Base-by-base conservation (phyloP, 169 alveolate species). In the Eimeria sp. region DNA sequence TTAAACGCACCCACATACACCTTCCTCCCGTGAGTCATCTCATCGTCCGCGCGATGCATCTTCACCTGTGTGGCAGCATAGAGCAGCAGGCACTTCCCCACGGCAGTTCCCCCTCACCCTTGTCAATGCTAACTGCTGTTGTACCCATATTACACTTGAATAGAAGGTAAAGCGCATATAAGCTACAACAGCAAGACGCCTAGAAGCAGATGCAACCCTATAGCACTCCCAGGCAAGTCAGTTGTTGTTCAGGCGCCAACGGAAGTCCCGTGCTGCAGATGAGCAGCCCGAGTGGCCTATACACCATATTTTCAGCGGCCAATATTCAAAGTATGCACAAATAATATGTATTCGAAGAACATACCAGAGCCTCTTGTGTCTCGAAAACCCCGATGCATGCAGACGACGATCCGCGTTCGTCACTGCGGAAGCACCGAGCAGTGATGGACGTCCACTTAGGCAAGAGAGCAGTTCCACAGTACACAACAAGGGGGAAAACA, bases 31-130 rank as follows among this genome's bases (percentile, higher is more conserved):
- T 40, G 58, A 58, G 92, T 86, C 25, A 86, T 30, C 43, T 86
- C 92, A 27, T 86, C 92, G 13, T 86, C 92, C 61, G 25, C 25
- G 58, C 92, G 92, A 86, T 86, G 92, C 92, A 86, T 86, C 40
- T 34, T 86, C 43, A n/a, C 92, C 92, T 86, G 92, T 6, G 51
- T 30, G 57, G 57, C 18, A 47, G 63, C 63, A 78, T 75, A 34
- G 18, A 75, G 75, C 75, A 65, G 10, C 6, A n/a, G 75, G 40
- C 75, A 65, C 43, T 25, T 7, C 40, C 75, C 75, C 22, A n/a
- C 75, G 75, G 14, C 16, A 65, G 40, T 13, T 25, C 75, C 43
- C 10, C 34, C 40, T 0, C 40, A 34, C 40, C 40, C 40, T 16
- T 6, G 75, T 13, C 7, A 40, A 65, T 65, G 40, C 75, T 25